Base-by-base conservation (phyloP, 495 filamentous ascomycete genomes). In the Mytilinidion resinicola region DNA sequence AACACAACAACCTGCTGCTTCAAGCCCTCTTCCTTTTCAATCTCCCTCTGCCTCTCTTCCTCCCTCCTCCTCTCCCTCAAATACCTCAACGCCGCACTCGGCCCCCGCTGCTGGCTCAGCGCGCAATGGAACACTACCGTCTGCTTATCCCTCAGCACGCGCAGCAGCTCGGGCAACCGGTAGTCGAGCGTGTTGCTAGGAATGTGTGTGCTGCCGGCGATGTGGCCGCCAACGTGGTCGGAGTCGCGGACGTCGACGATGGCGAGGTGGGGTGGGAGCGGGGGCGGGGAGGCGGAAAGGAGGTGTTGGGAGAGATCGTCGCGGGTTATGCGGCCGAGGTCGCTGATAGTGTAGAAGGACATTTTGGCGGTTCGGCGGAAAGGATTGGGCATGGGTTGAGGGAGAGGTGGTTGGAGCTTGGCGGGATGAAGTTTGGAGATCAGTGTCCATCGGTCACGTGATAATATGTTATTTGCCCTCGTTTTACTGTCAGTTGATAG, bases 191-290 rank as follows among this genome's bases (percentile, higher is more conserved):
- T 78, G 37, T 70, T 74, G 55, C 81, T 89, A 7, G 95, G 91
- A 38, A 88, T 79, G 77, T 96, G 88, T 36, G 78, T 79, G 17
- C 86, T 88, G 37, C 74, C 70, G 50, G 54, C 57, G 57, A 98
- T 98, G 76, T 98, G 93, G 57, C 93, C 93, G 65, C 93, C 93
- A 54, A 96, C 78, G 74, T 95, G 86, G 68, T 98, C 93, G 48
- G 82, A 83, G 73, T 93, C 92, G 59, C 92, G 86, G 41, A 97
- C 92, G 70, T 97, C 92, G 55, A 97, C 80, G 53, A 96, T 79
- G 35, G 87, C 87, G 49, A 96, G 69, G 53, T 59, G 42, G 9
- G 51, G 11, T 8, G 64, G 57, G 20, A 58, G 37, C 3, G 43
- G n/a, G 56, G 52, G 37, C 12, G 43, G 11, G 34, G 21, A 50